Evolutionary conservation across 768 basidiomycete genomes (phyloP).

Genomic region (Boletus tomentosulus): DNA sequence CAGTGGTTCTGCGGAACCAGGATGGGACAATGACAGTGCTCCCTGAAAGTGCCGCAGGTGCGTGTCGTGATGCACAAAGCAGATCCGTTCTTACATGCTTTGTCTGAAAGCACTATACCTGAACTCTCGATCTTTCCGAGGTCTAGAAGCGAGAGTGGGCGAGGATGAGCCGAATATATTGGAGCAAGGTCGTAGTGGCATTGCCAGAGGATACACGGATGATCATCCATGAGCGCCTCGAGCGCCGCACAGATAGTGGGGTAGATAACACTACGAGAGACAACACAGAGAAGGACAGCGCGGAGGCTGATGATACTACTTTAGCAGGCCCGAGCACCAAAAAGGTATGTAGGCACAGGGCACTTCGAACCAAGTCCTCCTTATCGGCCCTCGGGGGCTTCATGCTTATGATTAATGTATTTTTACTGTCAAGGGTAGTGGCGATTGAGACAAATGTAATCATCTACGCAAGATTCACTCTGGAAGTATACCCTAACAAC

Average conservation of each 20-base stretch:
- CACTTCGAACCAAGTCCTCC: no score
- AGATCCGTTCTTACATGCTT: conserved; percentile 6
- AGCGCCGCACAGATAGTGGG: no score
- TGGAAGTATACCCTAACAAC: no score
- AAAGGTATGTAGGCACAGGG: no score
- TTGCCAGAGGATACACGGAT: conserved; percentile 82
- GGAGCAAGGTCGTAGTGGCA: conserved; percentile 87
- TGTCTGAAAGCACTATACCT: conserved; percentile 58
- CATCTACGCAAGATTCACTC: no score
- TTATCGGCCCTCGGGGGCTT: no score
- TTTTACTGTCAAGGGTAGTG: no score
- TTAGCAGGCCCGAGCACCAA: no score
- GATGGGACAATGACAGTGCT: conserved; percentile 53
- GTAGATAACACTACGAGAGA: background rate
- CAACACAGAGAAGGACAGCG: no score
- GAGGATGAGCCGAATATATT: conserved; percentile 75
- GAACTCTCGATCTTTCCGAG: conserved; percentile 69
- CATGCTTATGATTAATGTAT: no score
- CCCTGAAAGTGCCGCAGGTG: conserved; percentile 67
- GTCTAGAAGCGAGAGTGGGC: conserved; percentile 74
- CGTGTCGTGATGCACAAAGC: conserved; percentile 28
- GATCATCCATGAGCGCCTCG: conserved; percentile 21
- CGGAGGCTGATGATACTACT: no score
- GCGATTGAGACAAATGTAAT: no score
- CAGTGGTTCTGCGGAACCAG: conserved; percentile 60